Base-by-base conservation (phyloP, 2,329 filamentous ascomycete genomes). In the Xylaria digitata region DNA sequence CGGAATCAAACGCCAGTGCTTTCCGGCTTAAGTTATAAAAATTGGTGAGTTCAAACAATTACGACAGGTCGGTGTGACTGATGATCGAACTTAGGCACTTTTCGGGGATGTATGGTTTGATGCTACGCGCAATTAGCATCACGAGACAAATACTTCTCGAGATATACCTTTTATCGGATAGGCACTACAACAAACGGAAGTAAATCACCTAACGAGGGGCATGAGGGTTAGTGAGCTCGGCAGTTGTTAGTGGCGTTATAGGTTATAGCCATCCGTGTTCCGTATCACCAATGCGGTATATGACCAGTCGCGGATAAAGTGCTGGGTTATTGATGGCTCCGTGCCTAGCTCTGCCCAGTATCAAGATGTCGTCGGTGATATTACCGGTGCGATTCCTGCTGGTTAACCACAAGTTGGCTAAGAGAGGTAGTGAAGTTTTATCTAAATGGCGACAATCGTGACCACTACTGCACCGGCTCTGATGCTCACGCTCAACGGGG, bases 281-380 rank as follows among this genome's bases (percentile, higher is more conserved):
- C 59, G 52, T 42, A 58, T 64, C 67, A 69, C 56, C 61, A 63
- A 56, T 17, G 40, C 32, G 23, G 58, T 66, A 52, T 63, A 46
- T 53, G 50, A 34, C 46, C 66, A 46, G 52, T 34, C 53, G 19
- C 64, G 67, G 67, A 59, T 69, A 69, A 69, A 67, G 23, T 69
- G 61, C 52, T 60, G 57, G 49, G 43, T 55, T 54, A 37, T 53
- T 37, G 32, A 49, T 58, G 42, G 53, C 45, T 34, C 21, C 11
- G 9, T 15, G 46, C 40, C 23, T 37, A 40, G 11, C n/a, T 6
- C 19, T 23, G 15, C 15, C 5, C 19, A 37, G 1, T 6, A 3
- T 45, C 45, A 21, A 48, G 11, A 48, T 8, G 46, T 15, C 37
- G 23, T 45, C 23, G 19, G 2, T 57, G n/a, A 17, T 34, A 57